phyloP scores from a whole-genome alignment of 164 flowering plant species.

The grape (Vitis vinifera) region ASM3070453v1 NC_081808.1:21468501-21469000 shows the following conservation, averaged over 20 bases:
- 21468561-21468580: too few species aligned
- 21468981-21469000: conserved; percentile 17
- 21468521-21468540: too few species aligned
- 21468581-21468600: too few species aligned
- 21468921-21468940: conserved; percentile 54
- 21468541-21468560: too few species aligned
- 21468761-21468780: conserved; percentile 86
- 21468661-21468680: conserved; percentile 64
- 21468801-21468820: conserved; percentile 87
- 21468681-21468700: conserved; percentile 60
- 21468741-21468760: conserved; percentile 49
- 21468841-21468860: neutral
- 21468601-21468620: neutral
- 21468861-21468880: neutral
- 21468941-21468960: conserved; percentile 22
- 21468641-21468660: conserved; percentile 3
- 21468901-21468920: conserved; percentile 59
- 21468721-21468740: conserved; percentile 60
- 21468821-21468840: conserved; percentile 50
- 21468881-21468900: conserved; percentile 1
- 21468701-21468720: conserved; percentile 99
- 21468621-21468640: neutral
- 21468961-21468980: conserved; percentile 18
- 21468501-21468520: too few species aligned
- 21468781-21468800: conserved; percentile 78